phyloP scores from a whole-genome alignment of 345 rosid species.

The Isatis tinctoria region DNA sequence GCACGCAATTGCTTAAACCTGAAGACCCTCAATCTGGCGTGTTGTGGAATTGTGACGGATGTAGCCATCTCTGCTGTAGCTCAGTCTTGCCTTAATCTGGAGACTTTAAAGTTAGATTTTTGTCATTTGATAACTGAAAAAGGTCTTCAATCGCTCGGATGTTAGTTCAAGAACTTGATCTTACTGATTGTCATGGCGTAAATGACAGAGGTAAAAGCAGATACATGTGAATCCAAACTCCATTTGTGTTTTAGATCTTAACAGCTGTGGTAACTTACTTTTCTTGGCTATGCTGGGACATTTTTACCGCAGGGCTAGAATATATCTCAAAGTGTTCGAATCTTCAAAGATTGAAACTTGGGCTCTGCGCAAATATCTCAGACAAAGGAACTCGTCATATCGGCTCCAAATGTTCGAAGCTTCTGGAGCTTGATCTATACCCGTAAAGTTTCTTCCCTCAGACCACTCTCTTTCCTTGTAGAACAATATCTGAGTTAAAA shows the following conservation, averaged over 20 bases:
- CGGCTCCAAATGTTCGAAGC: constrained; percentile 57
- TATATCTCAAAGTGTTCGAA: constrained; percentile 62
- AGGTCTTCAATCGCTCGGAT: constrained; percentile 68
- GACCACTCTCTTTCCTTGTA: not conserved
- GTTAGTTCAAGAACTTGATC: constrained; percentile 75
- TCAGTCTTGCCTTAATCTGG: constrained; percentile 58
- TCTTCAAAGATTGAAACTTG: constrained; percentile 65
- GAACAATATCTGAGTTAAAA: no score
- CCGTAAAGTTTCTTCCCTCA: constrained; percentile 40
- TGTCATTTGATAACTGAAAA: constrained; percentile 79
- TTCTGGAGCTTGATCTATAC: constrained; percentile 81
- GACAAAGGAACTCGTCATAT: constrained; percentile 66
- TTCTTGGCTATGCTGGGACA: not conserved
- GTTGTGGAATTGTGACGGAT: constrained; percentile 70
- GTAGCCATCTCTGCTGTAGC: constrained; percentile 69
- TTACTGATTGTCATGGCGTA: constrained; percentile 72
- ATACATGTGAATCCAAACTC: not conserved
- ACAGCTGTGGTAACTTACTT: not conserved
- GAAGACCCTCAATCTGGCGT: constrained; percentile 57
- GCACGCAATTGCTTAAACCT: constrained; percentile 57
- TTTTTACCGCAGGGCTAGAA: constrained; percentile 59
- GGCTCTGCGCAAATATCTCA: constrained; percentile 63
- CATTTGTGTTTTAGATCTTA: not conserved
- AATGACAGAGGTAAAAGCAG: constrained; percentile 58
- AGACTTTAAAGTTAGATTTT: constrained; percentile 70